These are phyloP conservation scores for Biancaea sappan DNA, from an alignment of 306 rosid genomes.

Conservation along the genomic window DNA sequence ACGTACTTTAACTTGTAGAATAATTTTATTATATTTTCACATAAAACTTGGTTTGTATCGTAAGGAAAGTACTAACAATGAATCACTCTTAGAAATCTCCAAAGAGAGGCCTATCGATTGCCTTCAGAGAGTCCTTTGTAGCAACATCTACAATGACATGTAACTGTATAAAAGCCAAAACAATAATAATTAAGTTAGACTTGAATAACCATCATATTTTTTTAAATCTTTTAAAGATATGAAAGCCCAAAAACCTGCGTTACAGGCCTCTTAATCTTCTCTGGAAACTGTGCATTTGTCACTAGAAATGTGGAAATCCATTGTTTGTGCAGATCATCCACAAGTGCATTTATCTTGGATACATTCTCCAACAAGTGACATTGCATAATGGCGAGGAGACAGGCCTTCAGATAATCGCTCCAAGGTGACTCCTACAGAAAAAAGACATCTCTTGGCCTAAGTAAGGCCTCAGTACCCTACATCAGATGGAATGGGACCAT, in stretches of 20 bases:
- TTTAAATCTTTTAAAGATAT: conserved; percentile 4
- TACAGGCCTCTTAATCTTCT: conserved; percentile 78
- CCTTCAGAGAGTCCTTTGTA: conserved; percentile 91
- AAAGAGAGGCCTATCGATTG: conserved; percentile 97
- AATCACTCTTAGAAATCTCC: conserved; percentile 98
- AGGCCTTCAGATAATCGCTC: conserved; percentile 91
- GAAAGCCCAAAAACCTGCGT: conserved; percentile 68
- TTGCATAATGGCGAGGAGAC: conserved; percentile 91
- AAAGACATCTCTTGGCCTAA: conserved; percentile 20
- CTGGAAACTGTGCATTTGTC: conserved; percentile 98
- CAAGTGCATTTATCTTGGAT: conserved; percentile 87
- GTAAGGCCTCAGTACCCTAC: not conserved
- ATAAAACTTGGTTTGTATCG: too few relatives aligned
- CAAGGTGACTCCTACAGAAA: conserved; percentile 75
- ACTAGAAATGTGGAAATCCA: conserved; percentile 92
- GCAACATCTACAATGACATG: conserved; percentile 98
- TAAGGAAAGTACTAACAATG: conserved; percentile 67
- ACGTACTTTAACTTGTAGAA: too few relatives aligned
- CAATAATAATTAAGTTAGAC: conserved; percentile 26
- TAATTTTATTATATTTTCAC: too few relatives aligned
- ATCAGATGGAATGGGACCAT: conserved; percentile 21
- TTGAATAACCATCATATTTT: conserved; percentile 11
- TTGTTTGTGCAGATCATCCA: conserved; percentile 84
- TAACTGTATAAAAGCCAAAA: conserved; percentile 61
- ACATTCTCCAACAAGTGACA: conserved; percentile 99